Percentiles rank a stretch among this genome's conserved stretches.
Conservation (phyloP, 2,329 filamentous ascomycete species). For the Westerdykella sp. region DNA sequence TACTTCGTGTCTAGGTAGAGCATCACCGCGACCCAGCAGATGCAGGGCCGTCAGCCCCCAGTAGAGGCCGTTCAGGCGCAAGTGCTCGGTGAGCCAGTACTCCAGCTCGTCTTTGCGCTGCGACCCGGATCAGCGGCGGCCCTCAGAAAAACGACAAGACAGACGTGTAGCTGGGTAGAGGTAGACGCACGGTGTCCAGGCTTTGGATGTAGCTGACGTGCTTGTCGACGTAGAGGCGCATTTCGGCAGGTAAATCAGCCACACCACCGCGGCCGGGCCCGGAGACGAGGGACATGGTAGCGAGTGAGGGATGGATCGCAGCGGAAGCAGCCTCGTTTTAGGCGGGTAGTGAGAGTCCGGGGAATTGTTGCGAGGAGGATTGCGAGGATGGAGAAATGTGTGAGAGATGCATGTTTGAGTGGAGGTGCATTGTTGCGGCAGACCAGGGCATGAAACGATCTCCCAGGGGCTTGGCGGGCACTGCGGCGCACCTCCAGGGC, state of each 20-base stretch:
- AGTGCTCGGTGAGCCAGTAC: conserved; percentile 96
- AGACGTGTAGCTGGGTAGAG: conserved; percentile 7
- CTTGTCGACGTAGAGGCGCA: conserved; percentile 52
- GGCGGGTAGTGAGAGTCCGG: too few species aligned
- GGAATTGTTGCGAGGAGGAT: too few species aligned
- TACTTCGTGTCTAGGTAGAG: conserved; percentile 70
- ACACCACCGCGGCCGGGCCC: conserved; percentile 52
- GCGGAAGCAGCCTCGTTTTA: too few species aligned
- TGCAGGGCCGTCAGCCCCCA: conserved; percentile 91
- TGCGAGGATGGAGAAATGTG: too few species aligned
- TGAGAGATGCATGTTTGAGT: too few species aligned
- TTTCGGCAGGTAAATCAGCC: conserved; percentile 39
- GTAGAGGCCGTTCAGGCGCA: conserved; percentile 91
- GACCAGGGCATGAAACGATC: conserved; percentile 13
- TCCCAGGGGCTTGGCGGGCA: conserved; percentile 10
- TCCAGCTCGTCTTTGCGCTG: conserved; percentile 88
- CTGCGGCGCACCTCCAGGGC: too few species aligned
- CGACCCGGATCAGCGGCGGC: conserved; percentile 36
- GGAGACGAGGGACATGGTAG: conserved; percentile 53
- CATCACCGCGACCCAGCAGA: conserved; percentile 73
- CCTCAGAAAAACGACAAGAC: conserved; percentile 5
- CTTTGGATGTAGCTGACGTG: conserved; percentile 93
- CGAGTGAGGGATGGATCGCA: background rate
- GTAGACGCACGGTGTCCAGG: conserved; percentile 67
- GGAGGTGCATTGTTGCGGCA: background rate